These are phyloP conservation scores for Streptanthus diversifolius DNA, from an alignment of 345 rosid species.

Conservation along the genomic window DNA sequence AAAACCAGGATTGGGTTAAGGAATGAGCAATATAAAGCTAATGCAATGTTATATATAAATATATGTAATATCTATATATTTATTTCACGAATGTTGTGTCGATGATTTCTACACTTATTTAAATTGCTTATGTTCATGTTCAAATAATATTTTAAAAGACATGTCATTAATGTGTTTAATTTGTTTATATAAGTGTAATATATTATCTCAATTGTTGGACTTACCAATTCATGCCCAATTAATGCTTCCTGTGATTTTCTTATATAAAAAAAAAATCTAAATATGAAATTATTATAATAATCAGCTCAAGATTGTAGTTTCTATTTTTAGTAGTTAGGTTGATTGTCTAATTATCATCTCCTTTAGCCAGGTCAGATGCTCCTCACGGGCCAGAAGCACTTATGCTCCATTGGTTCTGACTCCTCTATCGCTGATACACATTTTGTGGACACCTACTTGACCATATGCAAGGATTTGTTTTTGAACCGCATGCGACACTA, in stretches of 20 bases:
- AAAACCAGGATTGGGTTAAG: constrained; percentile 27
- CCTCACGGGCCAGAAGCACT: not conserved
- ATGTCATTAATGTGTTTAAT: constrained; percentile 10
- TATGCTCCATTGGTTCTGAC: not conserved
- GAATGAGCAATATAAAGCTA: constrained; percentile 17
- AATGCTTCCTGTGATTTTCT: not conserved
- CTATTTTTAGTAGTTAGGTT: not conserved
- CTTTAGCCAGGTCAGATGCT: not conserved
- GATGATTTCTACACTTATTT: constrained; percentile 13
- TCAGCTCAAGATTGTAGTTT: not conserved
- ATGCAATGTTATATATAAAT: constrained; percentile 17
- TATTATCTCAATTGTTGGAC: not conserved
- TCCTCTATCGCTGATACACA: not conserved
- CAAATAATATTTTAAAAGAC: constrained; percentile 10
- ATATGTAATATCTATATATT: constrained; percentile 10
- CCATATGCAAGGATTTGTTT: not conserved
- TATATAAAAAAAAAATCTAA: not conserved
- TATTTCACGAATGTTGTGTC: constrained; percentile 19
- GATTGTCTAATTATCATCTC: not conserved
- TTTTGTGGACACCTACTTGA: not conserved
- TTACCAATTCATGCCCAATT: not conserved
- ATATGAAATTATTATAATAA: not conserved
- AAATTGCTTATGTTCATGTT: constrained; percentile 19
- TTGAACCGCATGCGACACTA: not conserved
- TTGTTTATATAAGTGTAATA: not conserved